Base-by-base conservation (phyloP, 768 basidiomycete species). In the Mycena venus region DNA sequence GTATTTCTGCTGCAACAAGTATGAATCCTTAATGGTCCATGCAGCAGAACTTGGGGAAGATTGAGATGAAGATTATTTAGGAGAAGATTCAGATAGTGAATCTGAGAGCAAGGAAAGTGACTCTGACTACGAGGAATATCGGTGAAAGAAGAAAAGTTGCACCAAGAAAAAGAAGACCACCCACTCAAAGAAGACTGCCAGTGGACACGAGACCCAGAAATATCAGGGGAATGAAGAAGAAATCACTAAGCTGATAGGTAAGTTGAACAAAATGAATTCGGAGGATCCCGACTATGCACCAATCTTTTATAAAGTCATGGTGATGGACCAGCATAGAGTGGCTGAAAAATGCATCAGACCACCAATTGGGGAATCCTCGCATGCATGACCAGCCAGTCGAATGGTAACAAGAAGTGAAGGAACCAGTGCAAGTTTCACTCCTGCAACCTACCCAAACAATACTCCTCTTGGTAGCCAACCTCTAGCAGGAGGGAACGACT, bases 261-360 rank as follows among this genome's bases (percentile, higher is more conserved):
- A 67, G 23, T 29, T 73, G 15, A 67, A 67, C 32, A 34, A n/a
- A 0, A 73, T 73, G 64, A 23, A 15, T 1, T 1, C 67, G 2
- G 58, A 73, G 19, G 71, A 73, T 19, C 71, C 71, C 15, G 71
- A 73, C 19, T 73, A n/a, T n/a, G n/a, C n/a, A n/a, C n/a, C n/a
- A n/a, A n/a, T n/a, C n/a, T n/a, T n/a, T n/a, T n/a, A n/a, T n/a
- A n/a, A n/a, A n/a, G n/a, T n/a, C n/a, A n/a, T n/a, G n/a, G n/a
- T n/a, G n/a, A n/a, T n/a, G n/a, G 71, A 73, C 31, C 19, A n/a
- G n/a, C n/a, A n/a, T n/a, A n/a, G n/a, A n/a, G n/a, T n/a, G n/a
- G n/a, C n/a, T n/a, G n/a, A n/a, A 40, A 23, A 29, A 19, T 70
- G 69, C 21, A 51, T 70, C 1, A 62, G 40, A 17, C 51, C 59